Conservation (phyloP, 805 yeast species). For the Pichia heedii region DNA sequence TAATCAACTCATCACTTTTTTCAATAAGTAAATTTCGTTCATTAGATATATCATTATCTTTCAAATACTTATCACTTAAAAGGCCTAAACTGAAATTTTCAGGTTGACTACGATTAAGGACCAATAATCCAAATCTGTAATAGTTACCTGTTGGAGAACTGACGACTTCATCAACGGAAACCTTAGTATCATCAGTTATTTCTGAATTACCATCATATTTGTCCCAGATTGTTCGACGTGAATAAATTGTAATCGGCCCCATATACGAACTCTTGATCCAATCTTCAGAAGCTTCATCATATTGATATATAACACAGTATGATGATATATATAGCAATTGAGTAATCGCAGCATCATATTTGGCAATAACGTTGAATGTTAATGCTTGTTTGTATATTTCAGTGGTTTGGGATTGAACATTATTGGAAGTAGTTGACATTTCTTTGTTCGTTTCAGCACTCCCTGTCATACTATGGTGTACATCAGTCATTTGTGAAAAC, state of each 20-base stretch:
- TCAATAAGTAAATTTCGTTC: slow-evolving; percentile 52
- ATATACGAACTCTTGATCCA: slow-evolving; percentile 66
- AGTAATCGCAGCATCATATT: slow-evolving; percentile 66
- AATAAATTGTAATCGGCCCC: slow-evolving; percentile 60
- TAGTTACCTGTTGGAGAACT: slow-evolving; percentile 24
- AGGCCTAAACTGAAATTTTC: slow-evolving; percentile 68
- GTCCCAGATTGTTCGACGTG: slow-evolving; percentile 9
- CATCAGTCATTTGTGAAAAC: not conserved
- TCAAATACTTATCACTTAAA: slow-evolving; percentile 39
- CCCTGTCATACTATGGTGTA: not conserved
- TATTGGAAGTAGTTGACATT: slow-evolving; percentile 27
- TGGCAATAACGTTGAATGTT: slow-evolving; percentile 65
- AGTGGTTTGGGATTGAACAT: slow-evolving; percentile 30
- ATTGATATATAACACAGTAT: slow-evolving; percentile 63
- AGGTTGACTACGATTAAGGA: slow-evolving; percentile 59
- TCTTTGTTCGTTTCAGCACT: slow-evolving; percentile 18
- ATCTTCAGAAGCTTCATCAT: slow-evolving; percentile 41
- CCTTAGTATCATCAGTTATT: slow-evolving; percentile 5
- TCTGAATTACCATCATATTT: not conserved
- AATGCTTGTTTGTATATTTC: slow-evolving; percentile 60
- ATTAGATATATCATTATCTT: slow-evolving; percentile 17
- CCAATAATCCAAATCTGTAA: slow-evolving; percentile 59
- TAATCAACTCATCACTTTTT: slow-evolving; percentile 58
- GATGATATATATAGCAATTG: slow-evolving; percentile 62
- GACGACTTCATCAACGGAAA: slow-evolving; percentile 24